phyloP scores from a whole-genome alignment of 2,329 filamentous ascomycete genomes.

The Kalmusia sp. region DNA sequence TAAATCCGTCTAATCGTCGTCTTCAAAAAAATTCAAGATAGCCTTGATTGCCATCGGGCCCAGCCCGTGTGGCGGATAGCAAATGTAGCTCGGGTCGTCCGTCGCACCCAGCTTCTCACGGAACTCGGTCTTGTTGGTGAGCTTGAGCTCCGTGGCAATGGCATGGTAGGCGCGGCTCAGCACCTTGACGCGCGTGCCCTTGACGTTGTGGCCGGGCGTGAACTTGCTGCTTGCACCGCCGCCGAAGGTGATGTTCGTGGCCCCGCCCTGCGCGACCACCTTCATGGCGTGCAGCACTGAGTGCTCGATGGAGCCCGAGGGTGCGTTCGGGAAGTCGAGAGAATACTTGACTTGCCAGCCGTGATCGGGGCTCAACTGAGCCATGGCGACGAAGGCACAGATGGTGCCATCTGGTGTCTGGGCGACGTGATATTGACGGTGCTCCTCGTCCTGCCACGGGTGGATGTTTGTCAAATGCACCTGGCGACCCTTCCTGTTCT shows the following conservation, averaged over 20 bases:
- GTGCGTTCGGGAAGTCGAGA: conserved; percentile 87
- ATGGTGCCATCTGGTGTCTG: conserved; percentile 76
- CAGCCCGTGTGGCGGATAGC: conserved; percentile 85
- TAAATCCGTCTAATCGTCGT: conserved; percentile 54
- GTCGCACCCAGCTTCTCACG: conserved; percentile 86
- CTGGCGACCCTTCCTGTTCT: conserved; percentile 80
- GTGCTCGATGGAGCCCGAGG: conserved; percentile 86
- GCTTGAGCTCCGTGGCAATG: conserved; percentile 79
- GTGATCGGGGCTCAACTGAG: conserved; percentile 78
- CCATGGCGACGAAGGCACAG: conserved; percentile 79
- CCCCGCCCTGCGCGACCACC: conserved; percentile 63
- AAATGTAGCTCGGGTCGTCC: conserved; percentile 87
- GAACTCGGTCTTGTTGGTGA: conserved; percentile 87
- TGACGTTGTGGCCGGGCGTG: conserved; percentile 80
- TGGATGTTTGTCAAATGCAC: conserved; percentile 89
- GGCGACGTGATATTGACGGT: conserved; percentile 86
- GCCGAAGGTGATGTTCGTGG: conserved; percentile 81
- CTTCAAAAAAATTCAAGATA: conserved; percentile 90
- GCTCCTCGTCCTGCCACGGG: conserved; percentile 83
- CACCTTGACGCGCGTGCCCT: conserved; percentile 80
- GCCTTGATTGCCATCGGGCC: conserved; percentile 82
- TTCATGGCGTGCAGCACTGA: conserved; percentile 77
- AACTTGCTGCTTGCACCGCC: conserved; percentile 79
- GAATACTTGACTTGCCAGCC: conserved; percentile 97
- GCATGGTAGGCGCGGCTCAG: conserved; percentile 83